phyloP scores from a whole-genome alignment of 306 rosid species.

The Medicago truncatula region MtrunA17r5.0-ANR NC_053047.1:427501-428000 shows the following conservation, averaged over 20 bases:
- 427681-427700: slow-evolving; percentile 70
- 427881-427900: slow-evolving; percentile 67
- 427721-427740: slow-evolving; percentile 70
- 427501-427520: slow-evolving; percentile 1
- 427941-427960: slow-evolving; percentile 60
- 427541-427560: slow-evolving; percentile 64
- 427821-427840: slow-evolving; percentile 61
- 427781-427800: slow-evolving; percentile 69
- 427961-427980: slow-evolving; percentile 69
- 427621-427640: slow-evolving; percentile 71
- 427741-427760: slow-evolving; percentile 80
- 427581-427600: slow-evolving; percentile 55
- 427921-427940: slow-evolving; percentile 61
- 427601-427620: slow-evolving; percentile 71
- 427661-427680: slow-evolving; percentile 47
- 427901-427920: slow-evolving; percentile 47
- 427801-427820: slow-evolving; percentile 75
- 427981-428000: slow-evolving; percentile 55
- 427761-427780: slow-evolving; percentile 86
- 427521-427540: not conserved
- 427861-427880: slow-evolving; percentile 68
- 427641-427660: slow-evolving; percentile 50
- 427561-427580: slow-evolving; percentile 79
- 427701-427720: slow-evolving; percentile 58
- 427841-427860: slow-evolving; percentile 73